Evolutionary conservation across 2,329 filamentous ascomycete species (phyloP).

Genomic region (Epichloe glyceriae): DNA sequence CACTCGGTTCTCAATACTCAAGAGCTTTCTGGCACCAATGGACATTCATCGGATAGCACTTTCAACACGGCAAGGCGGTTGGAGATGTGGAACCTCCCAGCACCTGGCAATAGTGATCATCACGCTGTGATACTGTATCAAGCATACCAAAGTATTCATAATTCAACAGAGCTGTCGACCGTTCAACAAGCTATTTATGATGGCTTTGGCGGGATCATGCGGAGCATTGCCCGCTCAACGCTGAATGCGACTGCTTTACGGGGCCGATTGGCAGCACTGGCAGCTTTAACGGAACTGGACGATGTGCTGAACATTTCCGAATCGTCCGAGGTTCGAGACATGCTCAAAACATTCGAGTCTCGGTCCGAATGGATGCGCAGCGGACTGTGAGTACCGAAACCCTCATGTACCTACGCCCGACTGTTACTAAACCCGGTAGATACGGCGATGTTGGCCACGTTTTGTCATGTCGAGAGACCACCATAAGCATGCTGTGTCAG

Average conservation of each 20-base stretch:
- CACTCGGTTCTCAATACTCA: slow-evolving; percentile 63
- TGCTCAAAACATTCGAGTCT: slow-evolving; percentile 49
- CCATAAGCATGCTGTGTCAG: slow-evolving; percentile 67
- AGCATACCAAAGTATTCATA: slow-evolving; percentile 66
- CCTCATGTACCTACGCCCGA: not conserved
- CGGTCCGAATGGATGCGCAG: slow-evolving; percentile 71
- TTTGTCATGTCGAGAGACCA: slow-evolving; percentile 68
- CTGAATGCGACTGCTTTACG: slow-evolving; percentile 39
- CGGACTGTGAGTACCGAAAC: slow-evolving; percentile 47
- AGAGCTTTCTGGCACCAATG: slow-evolving; percentile 42
- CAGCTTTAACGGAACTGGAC: slow-evolving; percentile 68
- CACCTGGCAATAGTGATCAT: slow-evolving; percentile 48
- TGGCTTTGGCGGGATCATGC: slow-evolving; percentile 48
- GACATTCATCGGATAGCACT: slow-evolving; percentile 54
- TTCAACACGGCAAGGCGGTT: slow-evolving; percentile 70
- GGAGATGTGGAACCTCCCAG: slow-evolving; percentile 84
- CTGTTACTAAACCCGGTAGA: slow-evolving; percentile 25
- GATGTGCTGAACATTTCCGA: slow-evolving; percentile 55
- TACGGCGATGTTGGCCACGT: slow-evolving; percentile 70
- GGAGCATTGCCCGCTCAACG: slow-evolving; percentile 34
- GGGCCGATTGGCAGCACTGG: slow-evolving; percentile 47
- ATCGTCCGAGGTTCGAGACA: slow-evolving; percentile 44
- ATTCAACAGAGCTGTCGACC: slow-evolving; percentile 41
- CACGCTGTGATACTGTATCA: slow-evolving; percentile 63
- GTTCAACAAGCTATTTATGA: slow-evolving; percentile 48